Evolutionary conservation across 2,329 filamentous ascomycete species (phyloP).

Genomic region (Diaporthe citriasiana): DNA sequence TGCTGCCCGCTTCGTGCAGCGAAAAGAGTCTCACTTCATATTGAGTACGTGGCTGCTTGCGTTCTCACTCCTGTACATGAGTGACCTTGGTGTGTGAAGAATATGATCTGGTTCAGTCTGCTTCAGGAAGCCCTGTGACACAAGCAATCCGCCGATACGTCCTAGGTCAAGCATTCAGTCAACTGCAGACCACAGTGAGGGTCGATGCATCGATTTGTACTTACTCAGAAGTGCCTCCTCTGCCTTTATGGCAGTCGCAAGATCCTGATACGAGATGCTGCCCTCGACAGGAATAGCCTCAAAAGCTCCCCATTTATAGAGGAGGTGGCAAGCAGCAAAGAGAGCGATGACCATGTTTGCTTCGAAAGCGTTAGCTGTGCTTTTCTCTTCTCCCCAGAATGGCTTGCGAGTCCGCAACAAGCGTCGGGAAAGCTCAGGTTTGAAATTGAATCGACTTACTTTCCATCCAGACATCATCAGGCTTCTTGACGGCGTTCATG

Average conservation of each 20-base stretch:
- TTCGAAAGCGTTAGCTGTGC: background rate
- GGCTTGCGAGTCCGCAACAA: background rate
- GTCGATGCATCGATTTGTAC: background rate
- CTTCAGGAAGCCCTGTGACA: constrained; percentile 13
- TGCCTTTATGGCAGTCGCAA: constrained; percentile 42
- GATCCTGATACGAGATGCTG: constrained; percentile 43
- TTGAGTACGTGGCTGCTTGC: background rate
- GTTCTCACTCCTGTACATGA: constrained; percentile 16
- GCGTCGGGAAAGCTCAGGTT: fast-evolving
- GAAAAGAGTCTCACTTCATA: constrained; percentile 10
- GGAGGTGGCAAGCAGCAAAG: constrained; percentile 44
- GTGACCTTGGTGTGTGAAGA: constrained; percentile 11
- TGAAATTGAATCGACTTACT: background rate
- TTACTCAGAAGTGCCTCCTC: constrained; percentile 37
- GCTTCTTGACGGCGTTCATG: constrained; percentile 26
- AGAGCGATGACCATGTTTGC: constrained; percentile 43
- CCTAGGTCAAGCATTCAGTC: background rate
- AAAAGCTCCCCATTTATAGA: constrained; percentile 47
- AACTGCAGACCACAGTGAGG: background rate
- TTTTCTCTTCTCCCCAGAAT: too few relatives aligned
- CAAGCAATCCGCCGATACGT: constrained; percentile 24
- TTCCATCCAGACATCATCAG: constrained; percentile 36
- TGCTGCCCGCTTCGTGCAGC: too few relatives aligned
- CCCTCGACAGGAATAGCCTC: constrained; percentile 44
- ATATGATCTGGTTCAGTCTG: background rate